Conservation (phyloP, 2,329 filamentous ascomycete species). For the Pseudogymnoascus sp. region DNA sequence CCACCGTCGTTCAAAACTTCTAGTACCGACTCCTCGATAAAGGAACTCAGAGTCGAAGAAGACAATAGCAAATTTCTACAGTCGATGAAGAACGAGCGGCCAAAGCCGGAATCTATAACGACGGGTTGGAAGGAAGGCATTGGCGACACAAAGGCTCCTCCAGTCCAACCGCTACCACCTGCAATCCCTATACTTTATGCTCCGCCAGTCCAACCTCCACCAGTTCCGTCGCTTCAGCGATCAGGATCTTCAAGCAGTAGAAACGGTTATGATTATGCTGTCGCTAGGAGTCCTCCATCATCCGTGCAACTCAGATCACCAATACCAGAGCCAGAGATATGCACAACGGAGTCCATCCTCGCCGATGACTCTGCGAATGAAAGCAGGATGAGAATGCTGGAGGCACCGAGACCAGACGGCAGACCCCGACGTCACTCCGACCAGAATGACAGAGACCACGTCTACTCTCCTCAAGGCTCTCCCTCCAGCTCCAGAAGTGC, state of each 20-base stretch:
- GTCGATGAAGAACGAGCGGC: conserved; percentile 24
- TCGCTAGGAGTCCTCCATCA: background rate
- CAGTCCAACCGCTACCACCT: background rate
- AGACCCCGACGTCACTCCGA: background rate
- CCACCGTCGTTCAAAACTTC: conserved; percentile 20
- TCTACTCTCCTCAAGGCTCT: background rate
- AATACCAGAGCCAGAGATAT: conserved; percentile 11
- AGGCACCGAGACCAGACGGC: background rate
- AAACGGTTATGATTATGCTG: background rate
- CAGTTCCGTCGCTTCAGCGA: background rate
- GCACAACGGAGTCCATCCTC: conserved; percentile 9
- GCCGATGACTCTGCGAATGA: conserved; percentile 6
- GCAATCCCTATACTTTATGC: background rate
- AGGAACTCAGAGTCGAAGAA: conserved; percentile 23
- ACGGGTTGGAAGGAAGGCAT: conserved; percentile 1
- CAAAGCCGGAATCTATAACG: conserved; percentile 17
- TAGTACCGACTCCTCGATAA: conserved; percentile 16
- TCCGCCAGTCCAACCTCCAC: background rate
- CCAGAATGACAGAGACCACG: background rate
- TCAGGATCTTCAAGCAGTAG: background rate
- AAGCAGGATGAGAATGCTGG: background rate
- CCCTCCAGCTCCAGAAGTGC: background rate
- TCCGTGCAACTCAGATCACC: conserved; percentile 2
- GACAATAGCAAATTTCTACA: conserved; percentile 28
- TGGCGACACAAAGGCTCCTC: background rate